These are phyloP conservation scores for Phytophthora ohioensis DNA, from an alignment of 352 stramenopile species.

Conservation along the genomic window DNA sequence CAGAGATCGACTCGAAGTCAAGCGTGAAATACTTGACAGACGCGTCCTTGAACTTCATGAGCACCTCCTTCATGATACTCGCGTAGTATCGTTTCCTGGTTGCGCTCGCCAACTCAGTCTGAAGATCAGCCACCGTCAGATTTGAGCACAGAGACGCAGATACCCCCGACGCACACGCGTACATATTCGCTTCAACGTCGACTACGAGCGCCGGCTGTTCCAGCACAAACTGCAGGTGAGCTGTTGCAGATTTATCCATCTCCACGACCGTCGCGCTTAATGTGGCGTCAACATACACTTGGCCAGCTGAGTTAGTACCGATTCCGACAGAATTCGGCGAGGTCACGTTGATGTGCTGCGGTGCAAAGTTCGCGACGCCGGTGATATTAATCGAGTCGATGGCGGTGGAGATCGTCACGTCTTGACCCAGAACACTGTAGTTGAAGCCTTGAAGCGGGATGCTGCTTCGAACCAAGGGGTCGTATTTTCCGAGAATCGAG, in stretches of 20 bases:
- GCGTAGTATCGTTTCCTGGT: conserved; percentile 34
- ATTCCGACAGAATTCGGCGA: conserved; percentile 44
- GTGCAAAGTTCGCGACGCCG: conserved; percentile 47
- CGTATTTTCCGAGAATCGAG: conserved; percentile 34
- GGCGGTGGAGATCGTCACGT: conserved; percentile 52
- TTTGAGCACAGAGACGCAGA: conserved; percentile 48
- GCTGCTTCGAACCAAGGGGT: conserved; percentile 46
- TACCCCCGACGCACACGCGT: conserved; percentile 33
- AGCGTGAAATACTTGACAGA: conserved; percentile 43
- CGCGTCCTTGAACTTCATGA: conserved; percentile 39
- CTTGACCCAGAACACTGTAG: conserved; percentile 42
- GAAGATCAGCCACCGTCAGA: conserved; percentile 39
- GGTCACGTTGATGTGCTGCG: conserved; percentile 49
- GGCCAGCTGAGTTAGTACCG: conserved; percentile 42
- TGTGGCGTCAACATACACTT: conserved; percentile 39
- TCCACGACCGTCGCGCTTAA: conserved; percentile 46
- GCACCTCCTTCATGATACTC: conserved; percentile 43
- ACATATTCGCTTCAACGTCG: conserved; percentile 43
- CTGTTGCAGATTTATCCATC: conserved; percentile 36
- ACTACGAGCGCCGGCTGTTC: conserved; percentile 35
- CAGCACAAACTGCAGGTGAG: conserved; percentile 16
- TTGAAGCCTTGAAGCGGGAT: conserved; percentile 48
- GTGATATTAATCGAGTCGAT: conserved; percentile 55
- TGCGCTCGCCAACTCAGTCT: conserved; percentile 38
- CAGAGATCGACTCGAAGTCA: conserved; percentile 48